Base-by-base conservation (phyloP, 2,329 filamentous ascomycete genomes). In the Scytalidium sp. region DNA sequence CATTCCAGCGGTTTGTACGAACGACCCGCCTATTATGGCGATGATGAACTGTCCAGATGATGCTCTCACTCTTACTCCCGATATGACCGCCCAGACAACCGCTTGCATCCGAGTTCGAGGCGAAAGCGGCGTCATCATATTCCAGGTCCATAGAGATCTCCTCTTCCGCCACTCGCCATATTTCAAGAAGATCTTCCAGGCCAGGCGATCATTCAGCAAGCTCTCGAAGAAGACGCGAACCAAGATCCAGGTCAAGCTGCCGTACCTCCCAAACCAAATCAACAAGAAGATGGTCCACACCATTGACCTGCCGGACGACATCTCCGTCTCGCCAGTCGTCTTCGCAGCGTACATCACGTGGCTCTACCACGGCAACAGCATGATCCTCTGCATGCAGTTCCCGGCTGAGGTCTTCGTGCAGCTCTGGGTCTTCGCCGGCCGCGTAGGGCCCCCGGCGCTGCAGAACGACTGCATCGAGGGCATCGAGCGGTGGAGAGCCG, bases 391-490 rank as follows among this genome's bases (percentile, higher is more conserved):
- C 3, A 2, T n/a, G 2, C 13, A 7, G 4, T 21, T 23, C 19
- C 9, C 19, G 5, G 13, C 45, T 5, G 6, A 23, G 5, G 36
- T n/a, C 13, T 42, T 54, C 17, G 46, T 51, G 21, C 32, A 46
- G 20, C 42, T 54, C 13, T 54, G 52, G 52, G 46, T 54, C 15
- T 40, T 54, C 23, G 52, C 52, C 13, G 39, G 40, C 17, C 41
- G 45, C 3, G 11, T 51, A 13, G 46, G 43, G 3, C 22, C 49
- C 7, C 17, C 43, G 3, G 27, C 10, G 8, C 47, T 46, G 21
- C 49, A 51, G 39, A 47, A 54, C 36, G 46, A 48, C 40, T 54
- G 52, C 39, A 54, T 54, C 27, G 21, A 39, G 19, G 45, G 36
- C 23, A 46, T 54, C 19, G 52, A 51, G 27, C 17, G 11, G 4